Percentiles rank a stretch among this genome's conserved stretches.
These are phyloP conservation scores for Curvularia sp. DNA, from an alignment of 2,329 filamentous ascomycete species.

Conservation along the genomic window DNA sequence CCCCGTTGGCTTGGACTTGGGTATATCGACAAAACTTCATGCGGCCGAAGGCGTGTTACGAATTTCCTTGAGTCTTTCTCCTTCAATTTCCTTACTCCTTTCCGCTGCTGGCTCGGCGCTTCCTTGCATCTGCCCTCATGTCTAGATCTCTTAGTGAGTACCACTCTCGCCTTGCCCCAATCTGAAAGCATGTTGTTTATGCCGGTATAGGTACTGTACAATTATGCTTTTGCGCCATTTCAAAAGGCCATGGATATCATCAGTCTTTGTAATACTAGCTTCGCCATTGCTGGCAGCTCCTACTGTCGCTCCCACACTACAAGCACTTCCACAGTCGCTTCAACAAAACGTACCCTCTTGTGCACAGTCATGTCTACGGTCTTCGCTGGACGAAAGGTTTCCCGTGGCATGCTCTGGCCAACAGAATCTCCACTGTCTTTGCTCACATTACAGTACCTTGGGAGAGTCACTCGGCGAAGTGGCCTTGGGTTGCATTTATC, in stretches of 20 bases:
- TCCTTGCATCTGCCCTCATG: slow-evolving; percentile 42
- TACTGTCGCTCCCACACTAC: slow-evolving; percentile 30
- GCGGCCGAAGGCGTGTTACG: slow-evolving; percentile 47
- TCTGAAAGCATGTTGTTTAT: slow-evolving; percentile 40
- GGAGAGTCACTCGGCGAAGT: slow-evolving; percentile 50
- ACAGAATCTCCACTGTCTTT: slow-evolving; percentile 45
- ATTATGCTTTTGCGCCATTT: slow-evolving; percentile 50
- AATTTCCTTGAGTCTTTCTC: slow-evolving; percentile 46
- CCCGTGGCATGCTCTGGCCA: slow-evolving; percentile 45
- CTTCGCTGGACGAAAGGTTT: slow-evolving; percentile 44
- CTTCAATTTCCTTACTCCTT: slow-evolving; percentile 45
- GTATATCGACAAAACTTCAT: slow-evolving; percentile 41
- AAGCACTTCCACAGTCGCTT: slow-evolving; percentile 37
- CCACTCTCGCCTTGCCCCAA: slow-evolving; percentile 19
- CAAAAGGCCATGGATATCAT: slow-evolving; percentile 48
- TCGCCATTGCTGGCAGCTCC: slow-evolving; percentile 37
- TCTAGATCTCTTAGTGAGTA: slow-evolving; percentile 45
- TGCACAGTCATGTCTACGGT: slow-evolving; percentile 47
- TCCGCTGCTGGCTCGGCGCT: slow-evolving; percentile 48
- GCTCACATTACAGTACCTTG: slow-evolving; percentile 47
- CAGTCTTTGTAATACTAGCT: slow-evolving; percentile 45
- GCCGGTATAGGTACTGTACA: slow-evolving; percentile 42
- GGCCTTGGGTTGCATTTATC: slow-evolving; percentile 48
- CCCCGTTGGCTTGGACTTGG: slow-evolving; percentile 28
- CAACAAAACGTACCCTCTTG: slow-evolving; percentile 45